These are phyloP conservation scores for Fusarium albidum DNA, from an alignment of 2,329 filamentous ascomycete genomes.

Conservation along the genomic window DNA sequence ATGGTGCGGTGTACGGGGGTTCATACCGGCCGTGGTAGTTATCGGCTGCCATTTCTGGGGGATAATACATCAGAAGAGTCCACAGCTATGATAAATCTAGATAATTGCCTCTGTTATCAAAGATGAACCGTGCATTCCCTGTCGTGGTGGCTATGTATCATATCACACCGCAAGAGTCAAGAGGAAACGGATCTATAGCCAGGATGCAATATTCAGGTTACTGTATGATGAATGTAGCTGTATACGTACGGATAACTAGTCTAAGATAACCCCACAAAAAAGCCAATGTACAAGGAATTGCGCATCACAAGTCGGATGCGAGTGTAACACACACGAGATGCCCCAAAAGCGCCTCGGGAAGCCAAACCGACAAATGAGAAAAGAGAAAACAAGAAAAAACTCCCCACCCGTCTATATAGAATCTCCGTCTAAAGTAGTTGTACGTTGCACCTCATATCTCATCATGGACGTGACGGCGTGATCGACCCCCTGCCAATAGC, in stretches of 20 bases:
- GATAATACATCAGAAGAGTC: conserved; percentile 9
- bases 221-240: background rate
- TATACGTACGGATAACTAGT: too few species aligned
- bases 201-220: background rate
- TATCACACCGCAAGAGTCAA: conserved; percentile 17
- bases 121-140: background rate
- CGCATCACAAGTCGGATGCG: background rate
- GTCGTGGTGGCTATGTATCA: conserved; percentile 9
- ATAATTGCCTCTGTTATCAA: conserved; percentile 22
- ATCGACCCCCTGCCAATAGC: conserved; percentile 24
- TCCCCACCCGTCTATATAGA: conserved; percentile 30
- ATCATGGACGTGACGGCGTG: conserved; percentile 31
- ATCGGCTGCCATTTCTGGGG: conserved; percentile 11
- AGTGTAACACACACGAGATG: conserved; percentile 19
- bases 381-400: conserved; percentile 16
- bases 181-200: conserved; percentile 11
- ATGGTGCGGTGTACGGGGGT: conserved; percentile 20
- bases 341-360: conserved; percentile 12
- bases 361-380: background rate
- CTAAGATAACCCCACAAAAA: conserved; percentile 5
- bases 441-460: conserved; percentile 29
- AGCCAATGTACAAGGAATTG: background rate
- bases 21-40: conserved; percentile 12
- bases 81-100: background rate
- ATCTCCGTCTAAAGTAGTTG: conserved; percentile 23